Evolutionary conservation across 129 eudicot genomes (phyloP).

Genomic region (Erigeron canadensis): DNA sequence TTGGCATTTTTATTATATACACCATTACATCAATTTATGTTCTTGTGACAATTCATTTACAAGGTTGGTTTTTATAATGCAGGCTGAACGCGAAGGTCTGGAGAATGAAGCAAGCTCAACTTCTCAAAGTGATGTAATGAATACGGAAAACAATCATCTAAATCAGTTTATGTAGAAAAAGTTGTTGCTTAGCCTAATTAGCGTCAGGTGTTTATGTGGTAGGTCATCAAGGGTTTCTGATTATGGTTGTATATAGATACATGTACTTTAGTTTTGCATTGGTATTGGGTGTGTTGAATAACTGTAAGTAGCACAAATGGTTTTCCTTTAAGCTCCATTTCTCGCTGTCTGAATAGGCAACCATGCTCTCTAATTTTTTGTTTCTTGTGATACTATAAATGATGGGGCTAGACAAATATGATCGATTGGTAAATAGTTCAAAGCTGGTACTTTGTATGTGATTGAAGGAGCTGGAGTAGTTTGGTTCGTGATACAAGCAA

Average conservation of each 20-base stretch:
- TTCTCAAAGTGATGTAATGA: slow-evolving; percentile 31
- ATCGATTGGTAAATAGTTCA: too few relatives aligned
- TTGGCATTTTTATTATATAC: background rate
- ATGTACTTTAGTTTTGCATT: slow-evolving; percentile 8
- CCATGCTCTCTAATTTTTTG: background rate
- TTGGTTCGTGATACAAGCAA: too few relatives aligned
- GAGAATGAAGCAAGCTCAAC: slow-evolving; percentile 42
- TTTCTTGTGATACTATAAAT: background rate
- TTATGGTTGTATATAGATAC: slow-evolving; percentile 16
- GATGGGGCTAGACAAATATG: too few relatives aligned
- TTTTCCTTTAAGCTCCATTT: slow-evolving; percentile 1
- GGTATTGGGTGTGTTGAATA: slow-evolving; percentile 14
- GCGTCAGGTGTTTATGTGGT: background rate
- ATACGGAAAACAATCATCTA: slow-evolving; percentile 37
- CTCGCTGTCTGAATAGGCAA: background rate
- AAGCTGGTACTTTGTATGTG: too few relatives aligned
- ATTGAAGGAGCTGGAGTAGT: too few relatives aligned
- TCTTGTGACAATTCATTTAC: background rate
- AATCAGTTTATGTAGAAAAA: slow-evolving; percentile 23
- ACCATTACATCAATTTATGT: background rate
- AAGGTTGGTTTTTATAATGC: slow-evolving; percentile 18
- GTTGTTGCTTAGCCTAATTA: background rate
- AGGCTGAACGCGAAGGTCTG: slow-evolving; percentile 62
- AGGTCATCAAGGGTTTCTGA: background rate
- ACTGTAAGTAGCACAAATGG: slow-evolving; percentile 21